These are phyloP conservation scores for Colletotrichum sp. DNA, from an alignment of 2,329 filamentous ascomycete species.

Conservation along the genomic window DNA sequence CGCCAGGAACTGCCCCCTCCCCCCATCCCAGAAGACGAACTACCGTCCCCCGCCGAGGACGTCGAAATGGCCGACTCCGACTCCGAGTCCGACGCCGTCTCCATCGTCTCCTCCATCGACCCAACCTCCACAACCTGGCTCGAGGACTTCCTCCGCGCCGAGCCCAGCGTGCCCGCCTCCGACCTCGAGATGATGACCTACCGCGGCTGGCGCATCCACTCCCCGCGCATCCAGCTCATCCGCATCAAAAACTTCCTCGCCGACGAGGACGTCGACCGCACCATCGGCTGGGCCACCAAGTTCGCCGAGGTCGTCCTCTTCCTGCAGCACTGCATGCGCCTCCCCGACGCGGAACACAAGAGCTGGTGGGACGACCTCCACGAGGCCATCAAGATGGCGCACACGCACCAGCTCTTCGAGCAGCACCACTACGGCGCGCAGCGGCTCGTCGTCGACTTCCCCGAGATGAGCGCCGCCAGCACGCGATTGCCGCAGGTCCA, in stretches of 20 bases:
- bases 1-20: not conserved
- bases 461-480: conserved; percentile 23
- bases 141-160: conserved; percentile 16
- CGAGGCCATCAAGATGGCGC: conserved; percentile 36
- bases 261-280: conserved; percentile 51
- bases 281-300: conserved; percentile 41
- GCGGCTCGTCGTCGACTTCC: conserved; percentile 30
- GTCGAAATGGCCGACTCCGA: not conserved
- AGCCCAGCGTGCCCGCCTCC: not conserved
- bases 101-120: not conserved
- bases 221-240: conserved; percentile 35
- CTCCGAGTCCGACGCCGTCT: not conserved
- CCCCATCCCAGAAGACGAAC: not conserved
- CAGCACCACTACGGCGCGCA: conserved; percentile 35
- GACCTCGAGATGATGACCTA: conserved; percentile 27
- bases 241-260: conserved; percentile 49
- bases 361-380: conserved; percentile 33
- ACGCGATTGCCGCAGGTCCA: conserved; percentile 30
- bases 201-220: conserved; percentile 36
- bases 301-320: conserved; percentile 42
- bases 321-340: conserved; percentile 36
- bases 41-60: not conserved
- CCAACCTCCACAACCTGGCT: conserved; percentile 3
- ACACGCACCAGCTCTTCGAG: conserved; percentile 37
- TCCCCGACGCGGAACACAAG: conserved; percentile 23